Conservation (phyloP, 108 stramenopile species). For the Nitzschia putrida region DNA sequence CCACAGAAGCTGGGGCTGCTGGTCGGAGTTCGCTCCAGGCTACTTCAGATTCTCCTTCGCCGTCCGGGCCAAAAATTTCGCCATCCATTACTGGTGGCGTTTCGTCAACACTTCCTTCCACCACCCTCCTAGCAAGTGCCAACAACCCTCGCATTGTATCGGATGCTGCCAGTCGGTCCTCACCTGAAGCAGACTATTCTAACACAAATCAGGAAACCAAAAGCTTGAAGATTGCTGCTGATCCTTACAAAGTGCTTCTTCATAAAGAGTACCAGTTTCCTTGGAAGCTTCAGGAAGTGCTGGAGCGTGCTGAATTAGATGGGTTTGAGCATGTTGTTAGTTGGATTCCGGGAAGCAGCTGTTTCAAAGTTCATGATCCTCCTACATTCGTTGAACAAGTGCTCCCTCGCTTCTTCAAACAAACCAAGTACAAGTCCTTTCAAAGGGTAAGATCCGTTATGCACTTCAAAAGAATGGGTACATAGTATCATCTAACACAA, state of each 20-base stretch:
- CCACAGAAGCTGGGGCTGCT: neutral
- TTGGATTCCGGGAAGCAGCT: slow-evolving; percentile 51
- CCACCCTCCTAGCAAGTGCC: neutral
- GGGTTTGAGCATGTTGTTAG: slow-evolving; percentile 30
- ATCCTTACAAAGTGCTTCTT: slow-evolving; percentile 19
- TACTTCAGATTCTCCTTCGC: neutral
- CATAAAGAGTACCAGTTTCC: slow-evolving; percentile 43
- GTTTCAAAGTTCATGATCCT: slow-evolving; percentile 61
- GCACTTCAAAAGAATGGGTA: too few relatives aligned
- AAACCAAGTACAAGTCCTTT: slow-evolving; percentile 53
- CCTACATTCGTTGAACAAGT: slow-evolving; percentile 52
- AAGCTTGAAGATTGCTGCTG: neutral
- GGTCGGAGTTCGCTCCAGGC: neutral
- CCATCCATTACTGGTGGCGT: neutral
- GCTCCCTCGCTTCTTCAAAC: slow-evolving; percentile 58
- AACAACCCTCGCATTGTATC: neutral
- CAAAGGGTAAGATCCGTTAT: slow-evolving; percentile 12
- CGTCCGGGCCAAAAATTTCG: neutral
- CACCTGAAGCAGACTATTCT: neutral
- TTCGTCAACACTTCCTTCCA: neutral
- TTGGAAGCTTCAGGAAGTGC: slow-evolving; percentile 45
- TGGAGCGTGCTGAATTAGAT: slow-evolving; percentile 22
- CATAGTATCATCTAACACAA: too few relatives aligned
- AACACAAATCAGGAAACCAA: neutral
- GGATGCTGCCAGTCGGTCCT: too few relatives aligned